Conservation (phyloP, 78 protist genomes). For the Chrysochromulina tobinii region DNA sequence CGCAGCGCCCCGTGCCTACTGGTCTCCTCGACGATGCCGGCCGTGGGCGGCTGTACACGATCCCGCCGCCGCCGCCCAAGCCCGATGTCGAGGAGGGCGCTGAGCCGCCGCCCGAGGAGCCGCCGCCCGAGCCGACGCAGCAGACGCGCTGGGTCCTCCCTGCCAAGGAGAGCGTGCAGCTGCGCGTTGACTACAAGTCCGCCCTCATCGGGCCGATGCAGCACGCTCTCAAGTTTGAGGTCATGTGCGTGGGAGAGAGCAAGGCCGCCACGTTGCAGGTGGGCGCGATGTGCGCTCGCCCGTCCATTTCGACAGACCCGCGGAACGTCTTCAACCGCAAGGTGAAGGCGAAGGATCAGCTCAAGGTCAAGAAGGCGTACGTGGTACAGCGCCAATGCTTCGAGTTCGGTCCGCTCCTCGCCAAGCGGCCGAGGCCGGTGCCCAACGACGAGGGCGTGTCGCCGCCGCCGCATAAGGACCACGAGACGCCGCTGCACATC, state of each 20-base stretch:
- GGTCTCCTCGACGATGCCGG: no score
- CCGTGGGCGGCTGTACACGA: no score
- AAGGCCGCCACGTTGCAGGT: not conserved
- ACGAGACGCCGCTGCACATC: slow-evolving; percentile 43
- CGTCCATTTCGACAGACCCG: slow-evolving; percentile 52
- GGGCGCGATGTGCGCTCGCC: slow-evolving; percentile 33
- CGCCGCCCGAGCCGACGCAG: not conserved
- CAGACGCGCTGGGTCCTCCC: slow-evolving; percentile 29
- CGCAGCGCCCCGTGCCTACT: no score
- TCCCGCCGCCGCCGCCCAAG: no score
- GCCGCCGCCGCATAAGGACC: not conserved
- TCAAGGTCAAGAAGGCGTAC: slow-evolving; percentile 19
- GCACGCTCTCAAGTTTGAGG: slow-evolving; percentile 35
- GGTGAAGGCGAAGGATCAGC: not conserved
- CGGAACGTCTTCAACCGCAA: slow-evolving; percentile 39
- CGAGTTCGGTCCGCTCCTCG: slow-evolving; percentile 75
- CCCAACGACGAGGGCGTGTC: not conserved
- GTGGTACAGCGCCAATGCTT: not conserved
- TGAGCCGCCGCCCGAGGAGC: not conserved
- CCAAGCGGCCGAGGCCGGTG: not conserved
- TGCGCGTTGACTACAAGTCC: not conserved
- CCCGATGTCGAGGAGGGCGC: no score
- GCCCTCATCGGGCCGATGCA: not conserved
- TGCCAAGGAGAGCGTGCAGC: not conserved
- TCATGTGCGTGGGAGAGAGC: slow-evolving; percentile 19